A percentile compares a stretch with the other conserved stretches of the same genome.
Conservation (phyloP, 768 basidiomycete species). For the Leccinum rimulosum region DNA sequence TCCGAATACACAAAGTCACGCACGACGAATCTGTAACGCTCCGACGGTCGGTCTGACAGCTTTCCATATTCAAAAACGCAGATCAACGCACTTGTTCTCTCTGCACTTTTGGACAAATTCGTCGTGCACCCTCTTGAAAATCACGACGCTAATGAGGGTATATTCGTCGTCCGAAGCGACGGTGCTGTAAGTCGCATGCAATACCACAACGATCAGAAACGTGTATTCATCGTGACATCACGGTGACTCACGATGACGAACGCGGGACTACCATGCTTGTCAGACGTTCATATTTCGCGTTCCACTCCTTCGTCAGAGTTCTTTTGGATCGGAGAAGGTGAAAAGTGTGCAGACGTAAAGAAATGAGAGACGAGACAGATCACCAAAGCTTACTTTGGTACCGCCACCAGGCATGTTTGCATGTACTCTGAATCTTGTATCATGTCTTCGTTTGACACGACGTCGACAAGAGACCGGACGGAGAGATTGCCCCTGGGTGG, state of each 20-base stretch:
- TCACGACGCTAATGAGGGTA: conserved; percentile 76
- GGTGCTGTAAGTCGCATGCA: conserved; percentile 41
- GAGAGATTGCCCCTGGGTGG: conserved; percentile 86
- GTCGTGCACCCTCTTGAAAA: conserved; percentile 90
- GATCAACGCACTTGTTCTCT: conserved; percentile 77
- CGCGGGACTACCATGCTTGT: conserved; percentile 91
- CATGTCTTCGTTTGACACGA: conserved; percentile 80
- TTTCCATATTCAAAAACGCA: not conserved
- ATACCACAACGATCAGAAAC: conserved; percentile 18
- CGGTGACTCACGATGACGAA: conserved; percentile 67
- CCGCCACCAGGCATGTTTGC: conserved; percentile 89
- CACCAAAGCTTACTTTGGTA: conserved; percentile 72
- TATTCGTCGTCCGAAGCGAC: conserved; percentile 89
- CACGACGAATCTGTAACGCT: conserved; percentile 70
- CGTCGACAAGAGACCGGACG: conserved; percentile 78
- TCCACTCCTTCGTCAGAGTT: conserved; percentile 85
- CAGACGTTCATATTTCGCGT: conserved; percentile 82
- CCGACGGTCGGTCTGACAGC: conserved; percentile 6
- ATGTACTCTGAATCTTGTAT: conserved; percentile 90
- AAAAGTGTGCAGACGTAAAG: conserved; percentile 9
- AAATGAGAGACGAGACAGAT: conserved; percentile 3
- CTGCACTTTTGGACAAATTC: conserved; percentile 92
- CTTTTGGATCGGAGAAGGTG: conserved; percentile 39
- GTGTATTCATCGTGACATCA: conserved; percentile 13
- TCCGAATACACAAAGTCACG: conserved; percentile 94